Evolutionary conservation across 805 yeast species (phyloP), one percentile per base, ranked within the genome.

Genomic region (Spathaspora sp.): DNA sequence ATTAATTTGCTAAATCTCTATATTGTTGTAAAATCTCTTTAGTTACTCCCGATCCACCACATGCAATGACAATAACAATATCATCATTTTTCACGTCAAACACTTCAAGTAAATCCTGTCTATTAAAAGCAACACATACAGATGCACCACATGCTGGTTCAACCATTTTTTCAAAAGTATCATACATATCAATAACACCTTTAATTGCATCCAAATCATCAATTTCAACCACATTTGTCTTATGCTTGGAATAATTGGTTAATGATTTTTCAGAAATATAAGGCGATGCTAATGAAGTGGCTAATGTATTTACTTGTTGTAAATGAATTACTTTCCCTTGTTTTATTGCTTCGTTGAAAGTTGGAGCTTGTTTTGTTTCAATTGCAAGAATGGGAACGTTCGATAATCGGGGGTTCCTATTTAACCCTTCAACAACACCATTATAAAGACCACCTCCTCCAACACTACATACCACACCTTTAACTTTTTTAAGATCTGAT

Each of bases 91-190:
- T 16, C 44, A 60, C 52, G 20, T 58, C 56, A 53, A 65, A 52
- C 14, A 42, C 42, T 12, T 51, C 49, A 10, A 65, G 51, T 17
- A 61, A 39, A 10, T 59, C 55, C 31, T 48, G 20, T 11, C 53
- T 52, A 6, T 57, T 50, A 26, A 52, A 50, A 1, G 62, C 60
- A 11, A 57, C 49, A 1, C 59, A 52, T 1, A 62, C 23, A 1
- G 70, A 52, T 11, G 69, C 72, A 3, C 72, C 72, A 60, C 72
- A 68, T 8, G 73, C 70, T 1, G 71, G 71, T 50, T 68, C 72
- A 7, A 65, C 65, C 3, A 60, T 20, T n/a, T 46, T 52, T 1
- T 57, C 60, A 38, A 61, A 59, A 1, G 26, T 47, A 49, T 68
- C 70, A 47, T 60, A 62, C 47, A 55, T 60, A 28, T 58, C 60